Evolutionary conservation across 108 stramenopile species (phyloP).

Genomic region (Parietichytrium sp.): DNA sequence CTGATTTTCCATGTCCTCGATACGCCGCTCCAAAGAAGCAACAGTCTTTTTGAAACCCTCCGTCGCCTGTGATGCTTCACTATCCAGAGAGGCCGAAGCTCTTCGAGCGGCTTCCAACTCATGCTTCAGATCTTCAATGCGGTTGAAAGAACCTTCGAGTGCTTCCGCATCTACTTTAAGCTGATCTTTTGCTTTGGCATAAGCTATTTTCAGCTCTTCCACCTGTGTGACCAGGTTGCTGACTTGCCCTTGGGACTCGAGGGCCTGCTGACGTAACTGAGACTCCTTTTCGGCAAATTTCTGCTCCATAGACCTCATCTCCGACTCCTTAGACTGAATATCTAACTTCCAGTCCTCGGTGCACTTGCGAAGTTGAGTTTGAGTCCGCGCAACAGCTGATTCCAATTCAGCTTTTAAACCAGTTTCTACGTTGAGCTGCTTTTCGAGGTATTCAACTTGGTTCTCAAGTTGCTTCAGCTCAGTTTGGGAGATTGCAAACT

Average conservation of each 20-base stretch:
- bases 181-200: not conserved
- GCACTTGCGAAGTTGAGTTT: not conserved
- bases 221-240: not conserved
- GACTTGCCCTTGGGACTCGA: not conserved
- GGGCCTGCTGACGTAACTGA: not conserved
- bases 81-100: too few relatives aligned
- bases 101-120: not conserved
- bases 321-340: not conserved
- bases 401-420: not conserved
- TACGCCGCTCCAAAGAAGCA: too few relatives aligned
- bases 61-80: not conserved
- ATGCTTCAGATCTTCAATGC: not conserved
- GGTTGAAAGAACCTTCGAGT: not conserved
- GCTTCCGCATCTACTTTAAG: not conserved
- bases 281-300: not conserved
- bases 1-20: not conserved
- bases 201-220: not conserved
- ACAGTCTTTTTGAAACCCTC: not conserved
- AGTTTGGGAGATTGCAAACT: too few relatives aligned
- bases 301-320: not conserved
- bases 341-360: slow-evolving; percentile 33
- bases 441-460: slow-evolving; percentile 14
- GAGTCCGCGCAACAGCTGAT: not conserved
- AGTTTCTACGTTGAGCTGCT: not conserved
- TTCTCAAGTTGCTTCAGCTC: not conserved